phyloP scores from a whole-genome alignment of 768 basidiomycete species.

The Pleurotus platypus region DNA sequence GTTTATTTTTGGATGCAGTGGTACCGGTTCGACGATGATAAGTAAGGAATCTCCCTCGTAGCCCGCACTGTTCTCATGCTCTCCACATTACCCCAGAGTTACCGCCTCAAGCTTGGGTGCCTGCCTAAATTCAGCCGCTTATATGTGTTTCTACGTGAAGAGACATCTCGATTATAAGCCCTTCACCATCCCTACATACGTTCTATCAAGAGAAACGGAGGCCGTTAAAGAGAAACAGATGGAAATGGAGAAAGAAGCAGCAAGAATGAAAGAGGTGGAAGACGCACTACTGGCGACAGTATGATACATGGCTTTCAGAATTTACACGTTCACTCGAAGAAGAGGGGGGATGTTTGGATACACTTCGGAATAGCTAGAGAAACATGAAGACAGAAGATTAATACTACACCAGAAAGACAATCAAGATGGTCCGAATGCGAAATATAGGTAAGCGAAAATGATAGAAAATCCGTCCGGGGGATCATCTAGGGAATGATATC shows the following conservation, averaged over 20 bases:
- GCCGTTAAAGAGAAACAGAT: slow-evolving; percentile 57
- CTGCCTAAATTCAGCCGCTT: slow-evolving; percentile 72
- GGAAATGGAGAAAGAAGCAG: slow-evolving; percentile 46
- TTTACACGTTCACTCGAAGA: background rate
- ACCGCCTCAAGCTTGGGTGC: slow-evolving; percentile 63
- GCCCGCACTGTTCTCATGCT: slow-evolving; percentile 11
- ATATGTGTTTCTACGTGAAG: slow-evolving; percentile 97
- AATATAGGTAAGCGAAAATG: background rate
- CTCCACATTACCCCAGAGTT: slow-evolving; percentile 43
- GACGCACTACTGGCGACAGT: slow-evolving; percentile 58
- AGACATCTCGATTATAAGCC: slow-evolving; percentile 83
- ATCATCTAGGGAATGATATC: slow-evolving; percentile 71
- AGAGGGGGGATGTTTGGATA: slow-evolving; percentile 1
- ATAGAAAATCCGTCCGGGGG: slow-evolving; percentile 34
- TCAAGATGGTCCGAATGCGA: background rate
- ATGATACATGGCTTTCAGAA: slow-evolving; percentile 15
- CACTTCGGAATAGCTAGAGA: slow-evolving; percentile 2
- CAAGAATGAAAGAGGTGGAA: slow-evolving; percentile 59
- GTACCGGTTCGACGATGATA: slow-evolving; percentile 95
- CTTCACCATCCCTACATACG: slow-evolving; percentile 63
- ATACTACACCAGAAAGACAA: background rate
- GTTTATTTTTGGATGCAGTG: slow-evolving; percentile 45
- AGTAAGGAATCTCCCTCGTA: slow-evolving; percentile 41
- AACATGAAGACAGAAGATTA: background rate
- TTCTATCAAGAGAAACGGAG: slow-evolving; percentile 62